A percentile compares a stretch with the other conserved stretches of the same genome.
These are phyloP conservation scores for Pyrenopolyporus hunteri DNA, from an alignment of 495 filamentous ascomycete genomes.

Conservation along the genomic window DNA sequence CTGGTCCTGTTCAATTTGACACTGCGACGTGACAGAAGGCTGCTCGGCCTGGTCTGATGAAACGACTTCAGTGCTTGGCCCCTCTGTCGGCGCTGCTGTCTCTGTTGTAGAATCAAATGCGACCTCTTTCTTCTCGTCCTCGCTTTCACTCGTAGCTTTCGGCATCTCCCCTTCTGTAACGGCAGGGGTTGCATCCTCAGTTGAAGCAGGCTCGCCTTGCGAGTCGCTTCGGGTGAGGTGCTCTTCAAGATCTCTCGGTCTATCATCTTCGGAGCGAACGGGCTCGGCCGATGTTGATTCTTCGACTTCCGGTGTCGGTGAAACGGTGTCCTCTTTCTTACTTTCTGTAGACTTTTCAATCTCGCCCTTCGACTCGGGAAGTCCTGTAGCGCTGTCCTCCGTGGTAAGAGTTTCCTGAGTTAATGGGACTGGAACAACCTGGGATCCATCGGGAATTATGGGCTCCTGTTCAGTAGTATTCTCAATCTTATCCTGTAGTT, in stretches of 20 bases:
- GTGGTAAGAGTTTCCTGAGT: slow-evolving; percentile 4
- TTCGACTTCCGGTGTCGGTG: slow-evolving; percentile 2
- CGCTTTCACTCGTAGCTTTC: slow-evolving; percentile 40
- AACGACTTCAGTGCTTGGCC: slow-evolving; percentile 4
- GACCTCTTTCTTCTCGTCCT: too few relatives aligned
- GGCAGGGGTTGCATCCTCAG: neutral
- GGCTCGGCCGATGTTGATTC: slow-evolving; percentile 10
- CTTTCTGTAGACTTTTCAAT: neutral
- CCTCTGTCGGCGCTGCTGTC: slow-evolving; percentile 1
- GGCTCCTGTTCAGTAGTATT: too few relatives aligned
- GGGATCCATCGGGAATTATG: neutral
- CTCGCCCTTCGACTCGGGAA: neutral
- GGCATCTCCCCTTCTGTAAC: slow-evolving; percentile 40
- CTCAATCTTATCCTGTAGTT: too few relatives aligned
- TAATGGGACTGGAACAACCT: neutral
- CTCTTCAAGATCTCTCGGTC: slow-evolving; percentile 1
- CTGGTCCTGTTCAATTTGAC: slow-evolving; percentile 13
- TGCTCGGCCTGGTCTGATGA: slow-evolving; percentile 7
- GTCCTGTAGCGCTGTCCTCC: neutral
- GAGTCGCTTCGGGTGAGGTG: neutral
- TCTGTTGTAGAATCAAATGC: slow-evolving; percentile 9
- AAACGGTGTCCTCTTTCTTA: neutral
- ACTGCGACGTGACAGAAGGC: neutral
- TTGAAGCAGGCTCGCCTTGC: slow-evolving; percentile 8
- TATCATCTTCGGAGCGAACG: slow-evolving; percentile 2